phyloP scores from a whole-genome alignment of 495 filamentous ascomycete genomes.

The Lasiosphaeriaceae sp. region DNA sequence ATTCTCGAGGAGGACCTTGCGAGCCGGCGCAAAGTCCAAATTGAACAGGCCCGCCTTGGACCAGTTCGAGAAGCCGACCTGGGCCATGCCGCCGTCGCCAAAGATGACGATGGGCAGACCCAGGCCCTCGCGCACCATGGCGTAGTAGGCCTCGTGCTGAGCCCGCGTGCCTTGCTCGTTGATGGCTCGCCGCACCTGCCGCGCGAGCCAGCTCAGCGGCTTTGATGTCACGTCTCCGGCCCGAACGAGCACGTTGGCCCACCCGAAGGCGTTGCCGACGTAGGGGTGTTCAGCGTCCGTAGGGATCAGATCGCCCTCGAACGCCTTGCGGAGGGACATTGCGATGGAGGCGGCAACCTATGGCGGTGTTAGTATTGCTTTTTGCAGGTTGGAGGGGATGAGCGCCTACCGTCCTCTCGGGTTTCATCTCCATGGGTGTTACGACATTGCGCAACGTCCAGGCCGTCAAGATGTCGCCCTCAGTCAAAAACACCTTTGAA shows the following conservation, averaged over 20 bases:
- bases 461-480: conserved; percentile 38
- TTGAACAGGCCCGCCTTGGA: conserved; percentile 37
- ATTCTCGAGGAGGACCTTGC: background rate
- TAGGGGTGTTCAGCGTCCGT: conserved; percentile 17
- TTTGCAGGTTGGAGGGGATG: no score
- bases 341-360: conserved; percentile 24
- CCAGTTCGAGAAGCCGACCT: conserved; percentile 45
- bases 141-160: conserved; percentile 40
- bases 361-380: no score
- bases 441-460: conserved; percentile 33
- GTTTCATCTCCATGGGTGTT: conserved; percentile 9
- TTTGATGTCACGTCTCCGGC: conserved; percentile 32
- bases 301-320: conserved; percentile 25
- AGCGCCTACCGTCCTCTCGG: conserved; percentile 13
- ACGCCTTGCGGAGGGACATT: conserved; percentile 23
- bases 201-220: conserved; percentile 39
- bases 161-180: conserved; percentile 40
- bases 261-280: conserved; percentile 32
- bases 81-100: conserved; percentile 36
- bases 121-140: conserved; percentile 16
- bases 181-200: conserved; percentile 35
- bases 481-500: conserved; percentile 38
- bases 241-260: conserved; percentile 30
- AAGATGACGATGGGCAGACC: conserved; percentile 30
- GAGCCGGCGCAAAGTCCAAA: conserved; percentile 41